phyloP scores from a whole-genome alignment of 1,284 basidiomycete species.

The Leccinum fallax region DNA sequence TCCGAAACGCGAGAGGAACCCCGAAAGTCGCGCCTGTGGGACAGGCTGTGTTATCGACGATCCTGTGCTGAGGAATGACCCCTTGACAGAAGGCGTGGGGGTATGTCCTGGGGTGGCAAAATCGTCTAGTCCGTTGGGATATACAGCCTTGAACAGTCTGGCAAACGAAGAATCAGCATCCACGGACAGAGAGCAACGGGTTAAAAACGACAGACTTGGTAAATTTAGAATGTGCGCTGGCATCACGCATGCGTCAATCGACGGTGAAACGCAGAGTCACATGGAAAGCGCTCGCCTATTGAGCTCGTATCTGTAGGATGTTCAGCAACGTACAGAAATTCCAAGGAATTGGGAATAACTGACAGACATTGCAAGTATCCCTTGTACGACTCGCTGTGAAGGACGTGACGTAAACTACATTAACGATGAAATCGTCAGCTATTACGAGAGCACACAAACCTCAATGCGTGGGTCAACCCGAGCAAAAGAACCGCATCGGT shows the following conservation, averaged over 20 bases:
- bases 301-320: conserved; percentile 49
- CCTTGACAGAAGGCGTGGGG: conserved; percentile 44
- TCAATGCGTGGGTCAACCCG: conserved; percentile 68
- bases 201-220: conserved; percentile 49
- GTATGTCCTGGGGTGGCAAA: conserved; percentile 53
- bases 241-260: conserved; percentile 11
- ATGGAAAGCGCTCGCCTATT: conserved; percentile 49
- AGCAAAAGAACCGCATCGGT: conserved; percentile 71
- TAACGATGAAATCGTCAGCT: not conserved
- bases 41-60: conserved; percentile 24
- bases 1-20: conserved; percentile 43
- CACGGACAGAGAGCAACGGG: not conserved
- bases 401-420: not conserved
- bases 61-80: conserved; percentile 32
- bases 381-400: conserved; percentile 68
- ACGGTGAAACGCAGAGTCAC: conserved; percentile 10
- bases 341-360: conserved; percentile 23
- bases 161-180: not conserved
- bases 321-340: conserved; percentile 7
- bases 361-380: conserved; percentile 79
- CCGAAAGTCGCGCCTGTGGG: conserved; percentile 28
- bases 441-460: conserved; percentile 41
- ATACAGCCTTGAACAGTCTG: conserved; percentile 73
- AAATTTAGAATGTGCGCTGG: conserved; percentile 74
- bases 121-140: conserved; percentile 63